Base-by-base conservation (phyloP, 2,329 filamentous ascomycete species). In the Aureobasidium sp. region DNA sequence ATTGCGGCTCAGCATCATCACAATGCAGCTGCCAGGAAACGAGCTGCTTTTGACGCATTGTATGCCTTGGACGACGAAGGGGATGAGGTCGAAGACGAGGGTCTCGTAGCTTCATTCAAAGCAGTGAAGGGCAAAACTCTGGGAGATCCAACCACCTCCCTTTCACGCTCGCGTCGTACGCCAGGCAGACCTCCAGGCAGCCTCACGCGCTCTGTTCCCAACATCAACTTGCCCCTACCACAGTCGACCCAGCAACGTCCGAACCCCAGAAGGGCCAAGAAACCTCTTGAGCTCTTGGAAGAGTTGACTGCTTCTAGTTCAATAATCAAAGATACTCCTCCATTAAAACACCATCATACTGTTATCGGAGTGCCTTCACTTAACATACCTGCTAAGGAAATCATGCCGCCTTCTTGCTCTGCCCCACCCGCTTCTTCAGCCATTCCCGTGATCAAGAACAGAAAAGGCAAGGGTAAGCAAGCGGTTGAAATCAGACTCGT, bases 201-300 rank as follows among this genome's bases (percentile, higher is more conserved):
- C 45, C 25, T 71, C 2, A 57, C 66, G 27, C 69, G 68, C 14
- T 69, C 70, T 2, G 27, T 63, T 1, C 72, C 70, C 20, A 68
- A 44, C 41, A 42, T 60, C 1, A 31, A n/a, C 17, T 22, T 47
- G 34, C 11, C 45, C n/a, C 41, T 42, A 5, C 9, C 49, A 36
- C 36, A 17, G 12, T 15, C 51, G 15, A n/a, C 39, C 3, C 48
- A 45, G 29, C 37, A 48, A 29, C 22, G 0, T 20, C 6, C 49
- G 1, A 49, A 48, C 2, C 34, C 49, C 1, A 62, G 27, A 12
- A 62, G 51, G 25, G 31, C 41, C 41, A 55, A 45, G 42, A 53
- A 25, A 39, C 42, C 42, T 41, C 41, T 42, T 15, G 27, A 45
- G 51, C 49, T 62, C 29, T 31, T 55, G 34, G 51, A 62, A 15